phyloP scores from a whole-genome alignment of 1,284 basidiomycete species.

The Ceratobasidium sp. region DNA sequence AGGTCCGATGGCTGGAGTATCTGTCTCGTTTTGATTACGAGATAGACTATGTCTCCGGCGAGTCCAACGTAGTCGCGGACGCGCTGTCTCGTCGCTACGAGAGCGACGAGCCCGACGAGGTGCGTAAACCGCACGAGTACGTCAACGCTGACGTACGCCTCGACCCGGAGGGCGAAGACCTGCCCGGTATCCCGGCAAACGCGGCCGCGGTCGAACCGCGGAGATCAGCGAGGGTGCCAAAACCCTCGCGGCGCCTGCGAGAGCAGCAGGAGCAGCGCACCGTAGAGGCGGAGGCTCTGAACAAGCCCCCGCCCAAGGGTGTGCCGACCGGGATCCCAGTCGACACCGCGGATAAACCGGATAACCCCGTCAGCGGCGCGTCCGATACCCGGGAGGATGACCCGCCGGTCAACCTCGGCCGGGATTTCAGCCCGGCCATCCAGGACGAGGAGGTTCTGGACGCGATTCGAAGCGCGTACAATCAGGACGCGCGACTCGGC shows the following conservation, averaged over 20 bases:
- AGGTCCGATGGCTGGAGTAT: slow-evolving; percentile 59
- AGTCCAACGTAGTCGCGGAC: slow-evolving; percentile 45
- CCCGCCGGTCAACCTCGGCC: not conserved
- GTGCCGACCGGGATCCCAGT: not conserved
- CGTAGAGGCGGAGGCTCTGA: not conserved
- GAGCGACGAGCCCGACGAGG: slow-evolving; percentile 52
- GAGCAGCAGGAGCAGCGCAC: not conserved
- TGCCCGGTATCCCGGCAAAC: not conserved
- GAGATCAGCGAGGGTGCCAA: not conserved
- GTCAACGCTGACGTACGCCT: not conserved
- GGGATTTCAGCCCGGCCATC: not conserved
- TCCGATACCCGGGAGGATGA: not conserved
- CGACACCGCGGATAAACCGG: not conserved
- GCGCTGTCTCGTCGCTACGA: slow-evolving; percentile 55
- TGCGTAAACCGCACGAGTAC: slow-evolving; percentile 48
- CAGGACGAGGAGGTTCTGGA: slow-evolving; percentile 2
- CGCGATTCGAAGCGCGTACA: not conserved
- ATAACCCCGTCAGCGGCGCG: not conserved
- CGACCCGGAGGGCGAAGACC: slow-evolving; percentile 21
- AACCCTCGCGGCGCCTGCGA: not conserved
- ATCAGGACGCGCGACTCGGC: not conserved
- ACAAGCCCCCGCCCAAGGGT: not conserved
- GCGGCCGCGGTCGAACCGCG: not conserved
- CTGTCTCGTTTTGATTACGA: slow-evolving; percentile 58
- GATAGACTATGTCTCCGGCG: slow-evolving; percentile 58